These are phyloP conservation scores for Tulasnella sp. DNA, from an alignment of 768 basidiomycete species.

Conservation along the genomic window DNA sequence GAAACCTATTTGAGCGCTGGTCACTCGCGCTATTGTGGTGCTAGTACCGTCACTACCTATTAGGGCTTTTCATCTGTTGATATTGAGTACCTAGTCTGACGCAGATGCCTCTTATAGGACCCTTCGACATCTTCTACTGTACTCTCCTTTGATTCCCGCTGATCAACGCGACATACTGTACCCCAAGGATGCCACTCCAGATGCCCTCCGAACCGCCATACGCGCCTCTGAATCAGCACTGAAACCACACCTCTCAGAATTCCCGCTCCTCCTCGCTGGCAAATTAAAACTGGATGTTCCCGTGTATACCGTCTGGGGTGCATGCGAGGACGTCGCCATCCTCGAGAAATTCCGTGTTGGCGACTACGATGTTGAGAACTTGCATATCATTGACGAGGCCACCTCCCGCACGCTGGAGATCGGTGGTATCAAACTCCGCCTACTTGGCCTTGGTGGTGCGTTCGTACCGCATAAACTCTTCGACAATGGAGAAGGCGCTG, in stretches of 20 bases:
- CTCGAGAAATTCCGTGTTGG: constrained; percentile 87
- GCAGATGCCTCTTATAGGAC: constrained; percentile 36
- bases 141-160: constrained; percentile 86
- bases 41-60: too few relatives aligned
- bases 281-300: constrained; percentile 87
- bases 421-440: constrained; percentile 83
- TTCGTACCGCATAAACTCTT: constrained; percentile 92
- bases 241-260: constrained; percentile 81
- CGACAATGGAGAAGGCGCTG: constrained; percentile 84
- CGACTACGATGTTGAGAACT: constrained; percentile 75
- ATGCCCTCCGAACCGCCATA: constrained; percentile 60
- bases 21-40: too few relatives aligned
- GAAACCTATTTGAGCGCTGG: not conserved
- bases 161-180: constrained; percentile 72
- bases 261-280: constrained; percentile 81
- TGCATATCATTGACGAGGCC: constrained; percentile 89
- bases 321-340: constrained; percentile 89
- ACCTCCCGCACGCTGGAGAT: constrained; percentile 87
- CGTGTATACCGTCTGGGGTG: constrained; percentile 94
- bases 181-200: constrained; percentile 54
- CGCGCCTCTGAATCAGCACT: constrained; percentile 25
- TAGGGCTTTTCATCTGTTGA: not conserved
- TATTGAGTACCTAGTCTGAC: not conserved
- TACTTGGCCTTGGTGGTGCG: constrained; percentile 94
- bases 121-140: constrained; percentile 89